These are phyloP conservation scores for Arthrinium phaeospermum DNA, from an alignment of 2,329 filamentous ascomycete species.

Conservation along the genomic window DNA sequence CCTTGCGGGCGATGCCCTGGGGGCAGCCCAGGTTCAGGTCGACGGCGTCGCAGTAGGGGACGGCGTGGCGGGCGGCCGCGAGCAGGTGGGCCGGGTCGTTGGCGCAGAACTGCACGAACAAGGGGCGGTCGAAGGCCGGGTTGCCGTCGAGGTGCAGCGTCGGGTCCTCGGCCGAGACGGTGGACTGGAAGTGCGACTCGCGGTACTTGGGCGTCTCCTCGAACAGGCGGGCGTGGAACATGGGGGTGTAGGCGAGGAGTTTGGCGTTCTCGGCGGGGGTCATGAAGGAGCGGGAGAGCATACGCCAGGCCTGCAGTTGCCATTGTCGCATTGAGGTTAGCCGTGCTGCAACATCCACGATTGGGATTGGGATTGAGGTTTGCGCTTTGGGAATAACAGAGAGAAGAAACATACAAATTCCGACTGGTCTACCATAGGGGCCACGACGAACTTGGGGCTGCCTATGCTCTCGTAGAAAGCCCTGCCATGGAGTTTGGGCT, in stretches of 20 bases:
- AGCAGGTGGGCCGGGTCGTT: slow-evolving; percentile 84
- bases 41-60: slow-evolving; percentile 91
- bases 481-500: slow-evolving; percentile 75
- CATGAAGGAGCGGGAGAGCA: slow-evolving; percentile 93
- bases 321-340: slow-evolving; percentile 21
- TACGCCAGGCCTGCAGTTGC: slow-evolving; percentile 80
- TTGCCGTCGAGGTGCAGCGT: slow-evolving; percentile 82
- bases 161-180: slow-evolving; percentile 41
- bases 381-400: background rate
- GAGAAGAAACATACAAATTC: slow-evolving; percentile 76
- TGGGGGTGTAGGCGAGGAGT: slow-evolving; percentile 89
- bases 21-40: slow-evolving; percentile 96
- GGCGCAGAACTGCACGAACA: slow-evolving; percentile 96
- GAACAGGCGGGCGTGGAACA: slow-evolving; percentile 94
- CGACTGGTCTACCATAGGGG: slow-evolving; percentile 98
- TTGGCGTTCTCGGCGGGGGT: slow-evolving; percentile 65
- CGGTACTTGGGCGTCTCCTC: slow-evolving; percentile 78
- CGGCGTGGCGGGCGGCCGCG: slow-evolving; percentile 76
- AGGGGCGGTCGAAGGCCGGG: slow-evolving; percentile 79
- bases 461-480: slow-evolving; percentile 96
- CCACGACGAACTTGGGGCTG: slow-evolving; percentile 86
- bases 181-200: slow-evolving; percentile 79
- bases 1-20: slow-evolving; percentile 90
- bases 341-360: background rate
- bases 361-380: background rate